Evolutionary conservation across 31 red algal genomes (phyloP).

Genomic region (Asparagopsis taxiformis): DNA sequence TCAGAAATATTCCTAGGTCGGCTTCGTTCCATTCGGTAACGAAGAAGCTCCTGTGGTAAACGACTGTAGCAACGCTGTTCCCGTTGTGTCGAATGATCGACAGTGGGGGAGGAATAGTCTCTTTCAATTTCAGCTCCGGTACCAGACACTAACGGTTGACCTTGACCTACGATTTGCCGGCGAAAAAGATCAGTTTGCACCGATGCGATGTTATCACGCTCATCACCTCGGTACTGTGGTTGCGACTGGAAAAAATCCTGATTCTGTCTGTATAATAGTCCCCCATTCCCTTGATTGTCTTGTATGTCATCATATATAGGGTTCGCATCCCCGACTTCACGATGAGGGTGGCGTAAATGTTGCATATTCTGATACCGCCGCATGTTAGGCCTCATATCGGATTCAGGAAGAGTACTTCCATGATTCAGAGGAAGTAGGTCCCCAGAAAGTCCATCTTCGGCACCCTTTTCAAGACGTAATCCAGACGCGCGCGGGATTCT

Average conservation of each 20-base stretch:
- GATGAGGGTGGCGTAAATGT: background rate
- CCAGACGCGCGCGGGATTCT: background rate
- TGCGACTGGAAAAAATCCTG: slow-evolving; percentile 3
- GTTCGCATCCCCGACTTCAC: background rate
- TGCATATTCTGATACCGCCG: background rate
- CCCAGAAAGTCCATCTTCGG: background rate
- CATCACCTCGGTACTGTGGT: slow-evolving; percentile 5
- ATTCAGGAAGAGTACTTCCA: background rate
- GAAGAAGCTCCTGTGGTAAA: background rate
- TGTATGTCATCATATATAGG: background rate
- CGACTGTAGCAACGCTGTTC: background rate
- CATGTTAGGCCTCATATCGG: background rate
- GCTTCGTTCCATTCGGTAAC: background rate
- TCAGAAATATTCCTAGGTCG: background rate
- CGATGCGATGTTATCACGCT: slow-evolving; percentile 2
- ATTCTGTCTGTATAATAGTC: slow-evolving; percentile 17
- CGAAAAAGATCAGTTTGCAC: background rate
- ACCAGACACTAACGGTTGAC: background rate
- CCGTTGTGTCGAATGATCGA: background rate
- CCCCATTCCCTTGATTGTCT: background rate
- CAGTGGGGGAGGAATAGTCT: background rate
- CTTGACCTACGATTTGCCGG: background rate
- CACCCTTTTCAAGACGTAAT: background rate
- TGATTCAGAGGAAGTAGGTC: background rate
- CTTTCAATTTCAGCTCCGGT: background rate